Evolutionary conservation across 352 stramenopile genomes (phyloP).

Genomic region (Phytopythium aichiense): DNA sequence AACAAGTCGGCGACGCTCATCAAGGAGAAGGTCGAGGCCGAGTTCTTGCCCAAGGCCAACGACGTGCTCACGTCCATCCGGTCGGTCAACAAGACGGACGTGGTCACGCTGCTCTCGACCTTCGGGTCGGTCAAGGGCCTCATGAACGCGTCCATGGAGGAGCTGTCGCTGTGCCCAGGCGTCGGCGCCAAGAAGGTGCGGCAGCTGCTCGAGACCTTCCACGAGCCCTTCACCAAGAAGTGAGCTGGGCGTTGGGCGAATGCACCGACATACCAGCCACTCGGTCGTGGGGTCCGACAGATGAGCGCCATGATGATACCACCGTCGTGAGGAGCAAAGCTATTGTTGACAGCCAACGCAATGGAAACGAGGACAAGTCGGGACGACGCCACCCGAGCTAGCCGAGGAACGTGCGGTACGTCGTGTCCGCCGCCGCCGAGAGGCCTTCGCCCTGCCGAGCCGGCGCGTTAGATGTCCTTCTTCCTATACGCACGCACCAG

Average conservation of each 20-base stretch:
- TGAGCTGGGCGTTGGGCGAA: slow-evolving; percentile 12
- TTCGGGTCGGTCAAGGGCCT: slow-evolving; percentile 89
- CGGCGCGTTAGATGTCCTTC: neutral
- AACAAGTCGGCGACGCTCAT: slow-evolving; percentile 94
- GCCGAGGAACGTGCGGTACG: neutral
- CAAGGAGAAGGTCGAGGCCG: slow-evolving; percentile 91
- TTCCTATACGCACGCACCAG: neutral
- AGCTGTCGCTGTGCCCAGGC: slow-evolving; percentile 92
- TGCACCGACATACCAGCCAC: neutral
- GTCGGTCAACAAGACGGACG: slow-evolving; percentile 96
- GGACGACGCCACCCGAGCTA: neutral
- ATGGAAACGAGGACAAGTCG: neutral
- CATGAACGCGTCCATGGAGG: slow-evolving; percentile 89
- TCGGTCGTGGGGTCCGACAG: neutral
- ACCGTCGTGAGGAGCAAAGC: neutral
- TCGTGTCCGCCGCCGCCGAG: neutral
- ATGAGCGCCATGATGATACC: neutral
- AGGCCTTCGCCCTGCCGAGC: neutral
- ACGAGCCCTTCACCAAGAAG: slow-evolving; percentile 88
- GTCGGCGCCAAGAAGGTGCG: slow-evolving; percentile 95
- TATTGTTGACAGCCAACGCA: neutral
- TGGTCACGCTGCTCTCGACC: slow-evolving; percentile 88
- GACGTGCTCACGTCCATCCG: slow-evolving; percentile 89
- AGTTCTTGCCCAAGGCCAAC: slow-evolving; percentile 89
- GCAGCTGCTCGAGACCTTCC: slow-evolving; percentile 91